Percentiles rank a stretch among this genome's conserved stretches.
These are phyloP conservation scores for Debaryomyces sp. DNA, from an alignment of 1,139 yeast species.

Conservation along the genomic window DNA sequence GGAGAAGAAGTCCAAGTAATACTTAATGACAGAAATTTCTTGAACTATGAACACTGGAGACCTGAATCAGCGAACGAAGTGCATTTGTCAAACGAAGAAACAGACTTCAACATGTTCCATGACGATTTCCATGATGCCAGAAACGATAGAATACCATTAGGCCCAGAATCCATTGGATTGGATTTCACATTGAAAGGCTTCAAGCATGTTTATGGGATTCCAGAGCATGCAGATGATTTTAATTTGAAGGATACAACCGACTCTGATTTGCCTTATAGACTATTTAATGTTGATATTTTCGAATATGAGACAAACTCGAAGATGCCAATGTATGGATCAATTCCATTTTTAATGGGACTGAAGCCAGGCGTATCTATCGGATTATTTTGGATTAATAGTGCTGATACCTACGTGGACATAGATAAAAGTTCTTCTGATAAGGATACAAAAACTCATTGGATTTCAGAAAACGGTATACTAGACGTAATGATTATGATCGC, in stretches of 20 bases:
- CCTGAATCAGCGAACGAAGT: constrained; percentile 32
- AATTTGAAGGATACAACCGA: constrained; percentile 68
- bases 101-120: constrained; percentile 56
- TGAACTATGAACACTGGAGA: constrained; percentile 83
- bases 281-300: constrained; percentile 91
- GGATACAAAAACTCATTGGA: constrained; percentile 74
- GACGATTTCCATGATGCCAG: constrained; percentile 66
- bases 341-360: constrained; percentile 81
- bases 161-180: constrained; percentile 87
- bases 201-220: constrained; percentile 80
- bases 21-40: constrained; percentile 66
- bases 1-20: constrained; percentile 51
- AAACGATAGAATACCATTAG: constrained; percentile 66
- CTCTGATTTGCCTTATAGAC: constrained; percentile 68
- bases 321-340: constrained; percentile 92
- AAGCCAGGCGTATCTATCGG: constrained; percentile 66
- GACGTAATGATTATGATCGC: constrained; percentile 76
- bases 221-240: constrained; percentile 89
- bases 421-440: constrained; percentile 31
- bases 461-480: constrained; percentile 84
- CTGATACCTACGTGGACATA: constrained; percentile 89
- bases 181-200: constrained; percentile 71
- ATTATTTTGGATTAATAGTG: constrained; percentile 88
- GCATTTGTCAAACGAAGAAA: constrained; percentile 57
- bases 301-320: constrained; percentile 84